Conservation (phyloP, 805 yeast species). For the Yarrowia sp. region DNA sequence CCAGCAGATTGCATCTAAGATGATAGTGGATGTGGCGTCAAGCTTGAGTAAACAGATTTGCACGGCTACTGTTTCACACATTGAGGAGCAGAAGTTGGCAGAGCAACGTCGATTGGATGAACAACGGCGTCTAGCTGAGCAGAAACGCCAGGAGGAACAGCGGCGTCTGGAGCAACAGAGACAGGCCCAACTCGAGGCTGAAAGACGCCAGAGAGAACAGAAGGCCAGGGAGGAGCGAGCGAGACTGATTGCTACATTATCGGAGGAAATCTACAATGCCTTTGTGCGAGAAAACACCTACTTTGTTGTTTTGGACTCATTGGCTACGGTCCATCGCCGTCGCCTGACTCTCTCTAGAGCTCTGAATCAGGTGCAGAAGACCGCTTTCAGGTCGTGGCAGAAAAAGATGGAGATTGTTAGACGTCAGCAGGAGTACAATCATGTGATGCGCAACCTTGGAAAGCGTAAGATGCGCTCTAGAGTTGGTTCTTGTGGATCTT, state of each 20-base stretch:
- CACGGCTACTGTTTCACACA: neutral
- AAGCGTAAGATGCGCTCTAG: constrained; percentile 27
- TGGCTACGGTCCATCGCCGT: constrained; percentile 44
- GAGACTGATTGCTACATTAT: constrained; percentile 40
- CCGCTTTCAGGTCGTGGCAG: constrained; percentile 38
- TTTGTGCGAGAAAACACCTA: constrained; percentile 37
- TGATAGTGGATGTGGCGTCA: neutral
- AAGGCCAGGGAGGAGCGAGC: neutral
- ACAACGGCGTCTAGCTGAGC: neutral
- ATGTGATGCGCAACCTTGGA: constrained; percentile 40
- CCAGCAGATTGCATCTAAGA: constrained; percentile 25
- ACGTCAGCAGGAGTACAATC: constrained; percentile 42
- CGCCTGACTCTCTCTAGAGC: constrained; percentile 37
- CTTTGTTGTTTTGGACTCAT: constrained; percentile 49
- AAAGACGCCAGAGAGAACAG: neutral
- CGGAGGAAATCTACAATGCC: constrained; percentile 54
- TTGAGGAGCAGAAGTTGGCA: constrained; percentile 26
- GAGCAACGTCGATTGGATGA: constrained; percentile 30
- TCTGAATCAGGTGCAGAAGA: constrained; percentile 37
- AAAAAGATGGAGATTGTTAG: constrained; percentile 34
- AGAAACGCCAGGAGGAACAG: neutral
- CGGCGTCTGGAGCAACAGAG: neutral
- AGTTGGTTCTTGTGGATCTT: constrained; percentile 12
- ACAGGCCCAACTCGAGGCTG: neutral
- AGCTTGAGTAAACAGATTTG: neutral